Percentiles rank a stretch among this genome's conserved stretches.
phyloP scores from a whole-genome alignment of 345 rosid genomes.

The Populus euphratica region DNA sequence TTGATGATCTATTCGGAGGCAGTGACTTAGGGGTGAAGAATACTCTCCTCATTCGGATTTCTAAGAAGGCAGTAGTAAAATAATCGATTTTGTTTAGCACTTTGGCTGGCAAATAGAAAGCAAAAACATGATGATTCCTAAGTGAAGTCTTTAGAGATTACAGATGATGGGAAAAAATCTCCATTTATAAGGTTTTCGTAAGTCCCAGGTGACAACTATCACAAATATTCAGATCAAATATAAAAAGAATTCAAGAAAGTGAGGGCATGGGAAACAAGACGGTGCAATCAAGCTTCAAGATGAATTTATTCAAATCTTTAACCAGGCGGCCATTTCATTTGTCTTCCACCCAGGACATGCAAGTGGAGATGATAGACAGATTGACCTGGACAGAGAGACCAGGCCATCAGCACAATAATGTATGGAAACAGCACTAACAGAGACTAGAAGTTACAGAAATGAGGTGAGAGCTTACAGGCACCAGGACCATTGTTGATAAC shows the following conservation, averaged over 20 bases:
- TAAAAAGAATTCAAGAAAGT: neutral
- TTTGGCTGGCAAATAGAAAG: no score
- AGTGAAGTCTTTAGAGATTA: neutral
- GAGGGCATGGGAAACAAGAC: neutral
- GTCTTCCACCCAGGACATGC: slow-evolving; percentile 83
- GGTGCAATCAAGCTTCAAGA: neutral
- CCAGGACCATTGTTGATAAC: slow-evolving; percentile 81
- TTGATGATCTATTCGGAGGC: no score
- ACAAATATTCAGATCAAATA: neutral
- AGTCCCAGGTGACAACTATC: neutral
- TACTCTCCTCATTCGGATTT: no score
- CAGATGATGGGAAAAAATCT: neutral
- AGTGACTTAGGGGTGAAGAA: no score
- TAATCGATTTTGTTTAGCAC: no score
- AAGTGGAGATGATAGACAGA: slow-evolving; percentile 92
- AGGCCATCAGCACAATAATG: neutral
- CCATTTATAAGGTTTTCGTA: neutral
- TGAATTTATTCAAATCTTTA: slow-evolving; percentile 7
- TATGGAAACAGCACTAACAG: neutral
- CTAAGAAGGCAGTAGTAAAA: no score
- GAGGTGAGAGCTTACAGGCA: slow-evolving; percentile 58
- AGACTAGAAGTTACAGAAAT: neutral
- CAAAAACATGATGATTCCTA: no score
- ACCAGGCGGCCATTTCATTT: slow-evolving; percentile 95
- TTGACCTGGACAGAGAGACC: slow-evolving; percentile 55